These are phyloP conservation scores for Peronosclerospora sorghi DNA, from an alignment of 352 stramenopile species.

Conservation along the genomic window DNA sequence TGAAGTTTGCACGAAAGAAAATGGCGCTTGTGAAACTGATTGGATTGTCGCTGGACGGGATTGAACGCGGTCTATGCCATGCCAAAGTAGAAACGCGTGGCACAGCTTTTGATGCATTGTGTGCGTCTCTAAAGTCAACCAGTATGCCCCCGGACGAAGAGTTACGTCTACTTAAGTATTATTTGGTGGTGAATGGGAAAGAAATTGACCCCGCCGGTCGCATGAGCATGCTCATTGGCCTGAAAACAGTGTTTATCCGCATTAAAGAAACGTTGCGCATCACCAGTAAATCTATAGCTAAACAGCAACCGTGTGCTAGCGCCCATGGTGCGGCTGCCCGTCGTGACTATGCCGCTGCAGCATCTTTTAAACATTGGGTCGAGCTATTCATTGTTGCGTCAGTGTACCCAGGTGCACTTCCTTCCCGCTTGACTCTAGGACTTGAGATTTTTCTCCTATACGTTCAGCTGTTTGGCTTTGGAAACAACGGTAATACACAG, in stretches of 20 bases:
- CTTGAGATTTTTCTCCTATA: slow-evolving; percentile 64
- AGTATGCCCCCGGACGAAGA: slow-evolving; percentile 50
- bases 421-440: slow-evolving; percentile 58
- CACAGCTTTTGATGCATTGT: slow-evolving; percentile 72
- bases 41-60: slow-evolving; percentile 36
- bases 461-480: slow-evolving; percentile 58
- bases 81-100: slow-evolving; percentile 39
- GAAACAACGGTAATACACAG: slow-evolving; percentile 1
- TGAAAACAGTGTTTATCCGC: slow-evolving; percentile 69
- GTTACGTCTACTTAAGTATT: slow-evolving; percentile 46
- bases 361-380: slow-evolving; percentile 53
- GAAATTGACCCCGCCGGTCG: slow-evolving; percentile 51
- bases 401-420: slow-evolving; percentile 52
- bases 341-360: slow-evolving; percentile 24
- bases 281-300: slow-evolving; percentile 25
- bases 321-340: neutral
- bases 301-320: neutral
- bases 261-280: slow-evolving; percentile 59
- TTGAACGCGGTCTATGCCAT: slow-evolving; percentile 50
- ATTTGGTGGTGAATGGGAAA: slow-evolving; percentile 61
- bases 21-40: slow-evolving; percentile 48
- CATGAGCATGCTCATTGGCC: slow-evolving; percentile 62
- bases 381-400: slow-evolving; percentile 54
- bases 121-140: slow-evolving; percentile 69
- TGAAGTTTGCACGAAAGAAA: slow-evolving; percentile 71